A percentile compares a stretch with the other conserved stretches of the same genome.
These are phyloP conservation scores for Aegilops speltoides DNA, from an alignment of 176 grass and related monocot genomes.

Conservation along the genomic window DNA sequence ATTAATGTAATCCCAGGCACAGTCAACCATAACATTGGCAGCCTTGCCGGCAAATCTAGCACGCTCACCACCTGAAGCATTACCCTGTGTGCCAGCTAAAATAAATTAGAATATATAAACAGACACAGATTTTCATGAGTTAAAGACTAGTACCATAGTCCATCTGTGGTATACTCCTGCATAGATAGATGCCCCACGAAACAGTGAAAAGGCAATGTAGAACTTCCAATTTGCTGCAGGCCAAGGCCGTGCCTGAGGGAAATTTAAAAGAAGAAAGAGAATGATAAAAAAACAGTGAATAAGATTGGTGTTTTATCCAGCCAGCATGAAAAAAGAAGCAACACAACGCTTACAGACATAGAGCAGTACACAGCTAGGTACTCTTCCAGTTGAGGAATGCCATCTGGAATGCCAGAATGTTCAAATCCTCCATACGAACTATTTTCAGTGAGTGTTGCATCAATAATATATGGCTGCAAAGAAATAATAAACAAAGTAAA, in stretches of 20 bases:
- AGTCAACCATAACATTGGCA: conserved; percentile 67
- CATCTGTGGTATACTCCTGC: conserved; percentile 98
- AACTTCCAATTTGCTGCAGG: conserved; percentile 88
- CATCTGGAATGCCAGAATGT: conserved; percentile 63
- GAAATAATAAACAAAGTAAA: conserved; percentile 13
- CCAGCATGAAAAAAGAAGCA: conserved; percentile 1
- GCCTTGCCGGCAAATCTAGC: conserved; percentile 61
- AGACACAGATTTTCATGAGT: conserved; percentile 15
- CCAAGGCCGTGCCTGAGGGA: conserved; percentile 73
- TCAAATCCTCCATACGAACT: conserved; percentile 75
- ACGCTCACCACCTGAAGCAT: conserved; percentile 94
- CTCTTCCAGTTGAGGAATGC: conserved; percentile 82
- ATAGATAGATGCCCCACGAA: conserved; percentile 84
- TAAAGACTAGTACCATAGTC: conserved; percentile 67
- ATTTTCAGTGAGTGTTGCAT: conserved; percentile 25
- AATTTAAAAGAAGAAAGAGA: conserved; percentile 5
- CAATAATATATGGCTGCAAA: conserved; percentile 72
- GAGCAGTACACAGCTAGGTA: conserved; percentile 84
- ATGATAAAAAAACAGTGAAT: not conserved
- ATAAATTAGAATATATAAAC: conserved; percentile 35
- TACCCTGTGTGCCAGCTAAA: conserved; percentile 68
- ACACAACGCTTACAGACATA: conserved; percentile 55
- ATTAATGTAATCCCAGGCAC: conserved; percentile 73
- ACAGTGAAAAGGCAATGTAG: conserved; percentile 86
- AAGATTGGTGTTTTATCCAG: not conserved